Evolutionary conservation across 129 eudicot genomes (phyloP).

Genomic region (Tagetes patula): DNA sequence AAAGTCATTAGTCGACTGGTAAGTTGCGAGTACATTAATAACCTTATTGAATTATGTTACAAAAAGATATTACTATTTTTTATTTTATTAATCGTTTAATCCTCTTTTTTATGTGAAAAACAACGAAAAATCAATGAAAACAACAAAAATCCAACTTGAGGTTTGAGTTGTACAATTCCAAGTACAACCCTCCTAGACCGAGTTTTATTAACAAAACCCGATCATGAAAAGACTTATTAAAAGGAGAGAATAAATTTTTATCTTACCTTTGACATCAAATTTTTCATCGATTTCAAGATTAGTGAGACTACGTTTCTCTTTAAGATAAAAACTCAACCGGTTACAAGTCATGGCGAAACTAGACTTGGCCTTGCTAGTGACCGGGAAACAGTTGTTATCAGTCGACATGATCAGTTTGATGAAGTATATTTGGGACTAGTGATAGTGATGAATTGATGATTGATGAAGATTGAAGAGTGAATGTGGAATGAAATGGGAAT

Average conservation of each 20-base stretch:
- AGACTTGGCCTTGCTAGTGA: conserved; percentile 34
- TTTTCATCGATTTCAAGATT: conserved; percentile 39
- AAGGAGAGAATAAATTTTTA: background rate
- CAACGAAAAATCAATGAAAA: too few species aligned
- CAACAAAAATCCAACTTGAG: too few species aligned
- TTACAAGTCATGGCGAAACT: conserved; percentile 44
- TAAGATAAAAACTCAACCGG: conserved; percentile 47
- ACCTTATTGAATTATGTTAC: too few species aligned
- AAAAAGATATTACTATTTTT: too few species aligned
- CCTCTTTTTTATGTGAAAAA: too few species aligned
- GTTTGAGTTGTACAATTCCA: too few species aligned
- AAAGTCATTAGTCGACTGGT: too few species aligned
- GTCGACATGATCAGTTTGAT: conserved; percentile 30
- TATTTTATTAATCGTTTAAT: too few species aligned
- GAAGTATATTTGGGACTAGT: background rate
- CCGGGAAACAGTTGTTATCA: conserved; percentile 15
- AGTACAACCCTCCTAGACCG: background rate
- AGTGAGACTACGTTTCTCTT: conserved; percentile 49
- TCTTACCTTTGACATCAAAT: conserved; percentile 31
- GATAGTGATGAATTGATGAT: background rate
- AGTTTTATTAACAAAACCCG: background rate
- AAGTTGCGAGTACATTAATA: too few species aligned
- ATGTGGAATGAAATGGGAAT: background rate
- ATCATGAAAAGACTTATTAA: background rate
- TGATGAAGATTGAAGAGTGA: background rate